Base-by-base conservation (phyloP, 1,139 yeast genomes). In the Debaryomyces fabryi region DNA sequence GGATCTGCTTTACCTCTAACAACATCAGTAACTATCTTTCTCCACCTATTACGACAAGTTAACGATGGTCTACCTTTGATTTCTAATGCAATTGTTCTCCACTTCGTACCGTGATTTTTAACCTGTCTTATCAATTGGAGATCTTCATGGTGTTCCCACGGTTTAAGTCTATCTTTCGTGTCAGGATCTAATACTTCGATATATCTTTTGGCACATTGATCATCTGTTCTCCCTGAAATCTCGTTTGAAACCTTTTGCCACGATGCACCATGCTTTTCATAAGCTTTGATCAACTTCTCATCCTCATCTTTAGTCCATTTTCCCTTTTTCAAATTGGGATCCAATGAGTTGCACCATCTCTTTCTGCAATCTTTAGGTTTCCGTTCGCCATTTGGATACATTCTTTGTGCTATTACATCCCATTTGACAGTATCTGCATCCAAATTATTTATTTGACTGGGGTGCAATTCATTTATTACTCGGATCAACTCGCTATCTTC, bases 281-380 rank as follows among this genome's bases (percentile, higher is more conserved):
- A 87, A 0, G 96, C 92, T 43, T 75, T 74, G 20, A 86, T 63
- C 41, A 92, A 71, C 39, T 74, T 70, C 29, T 78, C 78, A 67
- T 92, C 97, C 65, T 92, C 98, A 45, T 80, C 87, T n/a, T 76
- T 67, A 0, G 96, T 88, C 98, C 98, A 92, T 59, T 83, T 82
- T 0, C 98, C 98, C 56, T 88, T 86, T 50, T 83, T 81, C 51
- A 92, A 72, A 51, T 77, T 80, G 2, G 97, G 97, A 63, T 90
- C 95, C 42, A 92, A 67, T 0, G 96, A 88, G 55, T 87, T 87
- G 30, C 82, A 66, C 95, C 95, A 87, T 51, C 95, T 65, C 60
- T 86, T 86, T 37, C 86, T 75, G 57, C 89, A 83, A 56, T 86
- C 91, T 58, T 85, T 85, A 3, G 87, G 74, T 60, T 83, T 85